phyloP scores from a whole-genome alignment of 2,329 filamentous ascomycete species.

The Neopestalotiopsis clavispora region DNA sequence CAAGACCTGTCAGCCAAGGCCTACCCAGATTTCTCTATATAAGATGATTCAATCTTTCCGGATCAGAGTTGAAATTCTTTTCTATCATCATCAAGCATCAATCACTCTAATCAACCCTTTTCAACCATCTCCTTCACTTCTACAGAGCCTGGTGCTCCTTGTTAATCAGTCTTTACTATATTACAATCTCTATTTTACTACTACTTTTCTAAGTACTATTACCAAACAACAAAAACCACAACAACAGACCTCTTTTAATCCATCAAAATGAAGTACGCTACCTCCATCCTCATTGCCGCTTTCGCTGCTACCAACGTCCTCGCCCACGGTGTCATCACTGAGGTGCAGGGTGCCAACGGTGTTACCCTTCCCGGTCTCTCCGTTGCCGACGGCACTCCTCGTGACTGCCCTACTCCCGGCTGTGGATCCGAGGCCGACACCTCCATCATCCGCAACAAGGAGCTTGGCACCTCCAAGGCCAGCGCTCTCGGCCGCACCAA shows the following conservation, averaged over 20 bases:
- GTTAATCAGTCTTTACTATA: slow-evolving; percentile 16
- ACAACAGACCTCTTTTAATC: neutral
- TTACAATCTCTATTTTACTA: neutral
- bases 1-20: slow-evolving; percentile 18
- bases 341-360: slow-evolving; percentile 24
- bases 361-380: slow-evolving; percentile 24
- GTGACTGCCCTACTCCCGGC: slow-evolving; percentile 62
- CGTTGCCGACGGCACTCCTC: slow-evolving; percentile 67
- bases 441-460: slow-evolving; percentile 66
- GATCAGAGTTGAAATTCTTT: neutral
- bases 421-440: slow-evolving; percentile 70
- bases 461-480: slow-evolving; percentile 57
- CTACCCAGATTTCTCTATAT: slow-evolving; percentile 5
- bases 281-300: slow-evolving; percentile 20
- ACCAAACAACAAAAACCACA: neutral
- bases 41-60: slow-evolving; percentile 13
- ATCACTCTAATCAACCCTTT: slow-evolving; percentile 15
- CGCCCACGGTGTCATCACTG: slow-evolving; percentile 24
- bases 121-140: slow-evolving; percentile 16
- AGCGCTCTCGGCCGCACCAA: slow-evolving; percentile 65
- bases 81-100: slow-evolving; percentile 19
- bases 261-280: slow-evolving; percentile 23
- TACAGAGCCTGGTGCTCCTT: slow-evolving; percentile 20
- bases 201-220: slow-evolving; percentile 9
- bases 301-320: slow-evolving; percentile 22